A percentile compares a stretch with the other conserved stretches of the same genome.
Conservation (phyloP, 164 flowering plant genomes). For the Vitis rupestris region DNA sequence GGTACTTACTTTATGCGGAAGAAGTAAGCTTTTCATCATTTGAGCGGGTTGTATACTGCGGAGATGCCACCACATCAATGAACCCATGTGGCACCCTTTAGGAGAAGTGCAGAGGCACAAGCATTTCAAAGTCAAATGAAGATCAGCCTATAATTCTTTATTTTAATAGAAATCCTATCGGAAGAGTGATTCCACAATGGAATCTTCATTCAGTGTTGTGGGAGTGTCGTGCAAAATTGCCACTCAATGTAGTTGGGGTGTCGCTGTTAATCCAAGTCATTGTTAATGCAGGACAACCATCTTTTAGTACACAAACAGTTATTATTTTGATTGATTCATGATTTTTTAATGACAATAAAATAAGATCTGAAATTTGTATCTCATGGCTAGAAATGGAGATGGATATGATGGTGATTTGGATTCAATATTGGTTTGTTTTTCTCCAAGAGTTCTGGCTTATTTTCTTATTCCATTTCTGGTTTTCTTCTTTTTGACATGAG, state of each 20-base stretch:
- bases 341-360: background rate
- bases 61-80: background rate
- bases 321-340: background rate
- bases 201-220: slow-evolving; percentile 1
- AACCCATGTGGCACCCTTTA: slow-evolving; percentile 1
- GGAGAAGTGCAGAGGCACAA: background rate
- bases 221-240: background rate
- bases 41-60: background rate
- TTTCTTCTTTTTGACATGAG: background rate
- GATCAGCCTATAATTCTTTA: background rate
- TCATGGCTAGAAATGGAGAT: too few relatives aligned
- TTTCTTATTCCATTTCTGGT: too few relatives aligned
- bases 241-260: slow-evolving; percentile 9
- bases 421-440: background rate
- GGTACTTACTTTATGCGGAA: background rate
- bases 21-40: background rate
- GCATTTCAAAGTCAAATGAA: slow-evolving; percentile 10
- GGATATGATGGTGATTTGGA: too few relatives aligned
- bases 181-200: background rate
- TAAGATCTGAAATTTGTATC: too few relatives aligned
- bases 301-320: background rate
- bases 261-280: slow-evolving; percentile 13
- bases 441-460: too few relatives aligned
- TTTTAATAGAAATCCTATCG: background rate
- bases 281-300: slow-evolving; percentile 15